These are phyloP conservation scores for Xylariales sp. DNA, from an alignment of 2,329 filamentous ascomycete genomes.

Conservation along the genomic window DNA sequence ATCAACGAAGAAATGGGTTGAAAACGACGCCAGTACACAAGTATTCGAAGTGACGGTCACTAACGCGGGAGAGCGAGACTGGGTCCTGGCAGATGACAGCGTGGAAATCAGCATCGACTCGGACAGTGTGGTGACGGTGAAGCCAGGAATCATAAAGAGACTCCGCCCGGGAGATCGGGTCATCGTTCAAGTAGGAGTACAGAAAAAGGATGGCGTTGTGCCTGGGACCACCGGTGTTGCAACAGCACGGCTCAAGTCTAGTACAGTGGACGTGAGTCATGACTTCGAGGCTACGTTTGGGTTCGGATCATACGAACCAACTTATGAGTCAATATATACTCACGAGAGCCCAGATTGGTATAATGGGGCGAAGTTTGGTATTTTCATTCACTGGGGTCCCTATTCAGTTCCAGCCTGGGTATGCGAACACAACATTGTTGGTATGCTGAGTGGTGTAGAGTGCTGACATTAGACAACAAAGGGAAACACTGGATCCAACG, in stretches of 20 bases:
- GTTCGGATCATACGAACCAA: slow-evolving; percentile 27
- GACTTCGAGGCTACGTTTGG: slow-evolving; percentile 30
- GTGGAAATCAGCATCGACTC: slow-evolving; percentile 26
- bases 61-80: slow-evolving; percentile 28
- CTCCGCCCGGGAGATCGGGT: slow-evolving; percentile 41
- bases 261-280: slow-evolving; percentile 19
- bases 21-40: slow-evolving; percentile 28
- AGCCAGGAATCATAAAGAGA: slow-evolving; percentile 32
- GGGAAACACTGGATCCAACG: slow-evolving; percentile 36
- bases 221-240: slow-evolving; percentile 16
- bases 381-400: slow-evolving; percentile 57
- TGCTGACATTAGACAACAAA: not conserved
- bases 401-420: slow-evolving; percentile 52
- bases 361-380: slow-evolving; percentile 51
- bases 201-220: slow-evolving; percentile 14
- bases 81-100: slow-evolving; percentile 24
- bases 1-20: slow-evolving; percentile 38
- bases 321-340: slow-evolving; percentile 32
- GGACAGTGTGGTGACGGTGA: slow-evolving; percentile 37
- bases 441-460: not conserved
- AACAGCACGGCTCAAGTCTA: slow-evolving; percentile 7
- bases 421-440: not conserved
- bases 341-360: slow-evolving; percentile 22
- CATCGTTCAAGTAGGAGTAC: slow-evolving; percentile 30
- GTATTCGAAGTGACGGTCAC: slow-evolving; percentile 37